These are phyloP conservation scores for Collybia sp. DNA, from an alignment of 768 basidiomycete species.

Conservation along the genomic window DNA sequence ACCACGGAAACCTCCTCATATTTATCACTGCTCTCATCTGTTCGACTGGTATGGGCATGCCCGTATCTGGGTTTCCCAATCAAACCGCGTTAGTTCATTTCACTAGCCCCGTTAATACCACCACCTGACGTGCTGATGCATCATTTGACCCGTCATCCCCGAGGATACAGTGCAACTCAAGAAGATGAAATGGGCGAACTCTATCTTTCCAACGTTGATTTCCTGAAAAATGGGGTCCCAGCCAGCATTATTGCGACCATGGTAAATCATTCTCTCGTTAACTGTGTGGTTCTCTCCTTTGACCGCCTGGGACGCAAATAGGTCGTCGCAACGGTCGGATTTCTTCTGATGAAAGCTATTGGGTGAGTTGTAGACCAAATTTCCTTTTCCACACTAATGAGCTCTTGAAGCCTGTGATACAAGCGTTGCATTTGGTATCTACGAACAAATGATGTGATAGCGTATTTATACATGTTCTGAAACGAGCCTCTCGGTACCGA, in stretches of 20 bases:
- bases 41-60: conserved; percentile 97
- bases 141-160: conserved; percentile 11
- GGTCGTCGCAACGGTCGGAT: conserved; percentile 87
- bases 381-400: too few species aligned
- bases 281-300: background rate
- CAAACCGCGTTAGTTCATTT: conserved; percentile 79
- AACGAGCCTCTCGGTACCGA: too few species aligned
- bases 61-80: conserved; percentile 98
- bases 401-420: too few species aligned
- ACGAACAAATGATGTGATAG: too few species aligned
- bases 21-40: conserved; percentile 93
- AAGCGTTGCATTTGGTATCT: too few species aligned
- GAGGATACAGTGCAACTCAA: conserved; percentile 66
- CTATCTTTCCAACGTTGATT: conserved; percentile 83
- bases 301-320: conserved; percentile 20
- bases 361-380: conserved; percentile 43
- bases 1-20: conserved; percentile 79
- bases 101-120: background rate
- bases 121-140: background rate
- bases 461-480: too few species aligned
- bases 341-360: conserved; percentile 64
- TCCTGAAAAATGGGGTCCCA: conserved; percentile 90
- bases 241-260: conserved; percentile 87
- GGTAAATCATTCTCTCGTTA: conserved; percentile 36
- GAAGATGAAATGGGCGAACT: conserved; percentile 91